Conservation (phyloP, 2,329 filamentous ascomycete species). For the Alternaria gaisen region DNA sequence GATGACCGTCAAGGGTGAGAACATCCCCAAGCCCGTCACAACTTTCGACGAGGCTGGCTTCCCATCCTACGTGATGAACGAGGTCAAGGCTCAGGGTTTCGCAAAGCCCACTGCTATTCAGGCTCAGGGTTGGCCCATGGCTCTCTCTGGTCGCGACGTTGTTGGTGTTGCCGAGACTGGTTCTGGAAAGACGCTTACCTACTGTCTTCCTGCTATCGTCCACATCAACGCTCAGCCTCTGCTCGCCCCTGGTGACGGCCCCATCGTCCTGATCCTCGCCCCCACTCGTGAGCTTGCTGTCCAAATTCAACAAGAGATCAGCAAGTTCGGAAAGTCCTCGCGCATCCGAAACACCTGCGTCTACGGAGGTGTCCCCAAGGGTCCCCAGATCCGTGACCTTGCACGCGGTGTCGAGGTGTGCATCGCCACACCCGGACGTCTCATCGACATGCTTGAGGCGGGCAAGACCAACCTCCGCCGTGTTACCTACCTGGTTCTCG, state of each 20-base stretch:
- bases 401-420: constrained; percentile 96
- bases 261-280: constrained; percentile 94
- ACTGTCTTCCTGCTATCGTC: constrained; percentile 96
- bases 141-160: constrained; percentile 95
- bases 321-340: constrained; percentile 97
- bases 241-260: constrained; percentile 91
- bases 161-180: constrained; percentile 99
- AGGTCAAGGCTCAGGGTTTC: constrained; percentile 98
- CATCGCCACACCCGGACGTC: constrained; percentile 95
- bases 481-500: constrained; percentile 96
- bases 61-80: constrained; percentile 95
- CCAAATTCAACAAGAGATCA: constrained; percentile 98
- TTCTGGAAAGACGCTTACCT: constrained; percentile 98
- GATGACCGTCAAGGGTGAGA: constrained; percentile 80
- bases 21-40: constrained; percentile 93
- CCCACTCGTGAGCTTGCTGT: constrained; percentile 98
- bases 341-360: constrained; percentile 98
- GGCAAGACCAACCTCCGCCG: constrained; percentile 98
- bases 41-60: constrained; percentile 98
- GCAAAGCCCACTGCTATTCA: constrained; percentile 93
- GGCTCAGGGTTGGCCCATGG: constrained; percentile 99
- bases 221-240: constrained; percentile 99
- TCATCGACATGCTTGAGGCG: constrained; percentile 98
- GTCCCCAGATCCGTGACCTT: constrained; percentile 94
- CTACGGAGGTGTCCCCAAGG: constrained; percentile 98